phyloP scores from a whole-genome alignment of 2,329 filamentous ascomycete genomes.

The Aspergillus calidoustus region DNA sequence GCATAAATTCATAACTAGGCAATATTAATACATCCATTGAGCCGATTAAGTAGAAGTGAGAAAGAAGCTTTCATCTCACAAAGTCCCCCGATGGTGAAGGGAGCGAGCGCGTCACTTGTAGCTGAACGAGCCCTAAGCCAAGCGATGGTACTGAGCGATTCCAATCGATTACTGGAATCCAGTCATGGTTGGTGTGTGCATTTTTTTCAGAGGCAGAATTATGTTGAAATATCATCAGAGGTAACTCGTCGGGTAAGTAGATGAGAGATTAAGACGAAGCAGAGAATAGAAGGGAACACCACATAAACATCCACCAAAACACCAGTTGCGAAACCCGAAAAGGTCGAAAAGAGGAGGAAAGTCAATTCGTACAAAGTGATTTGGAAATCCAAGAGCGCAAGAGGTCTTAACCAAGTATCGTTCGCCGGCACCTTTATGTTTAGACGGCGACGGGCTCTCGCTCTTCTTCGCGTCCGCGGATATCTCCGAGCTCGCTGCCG shows the following conservation, averaged over 20 bases:
- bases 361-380: constrained; percentile 11
- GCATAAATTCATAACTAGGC: constrained; percentile 10
- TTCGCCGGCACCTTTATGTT: constrained; percentile 1
- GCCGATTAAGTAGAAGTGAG: constrained; percentile 13
- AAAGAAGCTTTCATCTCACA: background rate
- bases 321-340: constrained; percentile 12
- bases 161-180: background rate
- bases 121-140: background rate
- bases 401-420: constrained; percentile 17
- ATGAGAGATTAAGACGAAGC: constrained; percentile 7
- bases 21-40: constrained; percentile 27
- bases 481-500: constrained; percentile 39
- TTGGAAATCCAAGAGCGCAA: constrained; percentile 18
- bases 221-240: constrained; percentile 3
- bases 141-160: background rate
- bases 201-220: background rate
- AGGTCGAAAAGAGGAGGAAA: constrained; percentile 5
- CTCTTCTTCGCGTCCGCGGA: constrained; percentile 43
- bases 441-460: constrained; percentile 33
- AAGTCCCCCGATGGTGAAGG: background rate
- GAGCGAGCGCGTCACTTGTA: background rate
- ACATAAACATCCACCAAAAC: constrained; percentile 20
- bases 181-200: background rate
- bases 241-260: constrained; percentile 16
- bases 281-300: constrained; percentile 11